Conservation (phyloP, 106 monocot species). For the Gastrodia elata region DNA sequence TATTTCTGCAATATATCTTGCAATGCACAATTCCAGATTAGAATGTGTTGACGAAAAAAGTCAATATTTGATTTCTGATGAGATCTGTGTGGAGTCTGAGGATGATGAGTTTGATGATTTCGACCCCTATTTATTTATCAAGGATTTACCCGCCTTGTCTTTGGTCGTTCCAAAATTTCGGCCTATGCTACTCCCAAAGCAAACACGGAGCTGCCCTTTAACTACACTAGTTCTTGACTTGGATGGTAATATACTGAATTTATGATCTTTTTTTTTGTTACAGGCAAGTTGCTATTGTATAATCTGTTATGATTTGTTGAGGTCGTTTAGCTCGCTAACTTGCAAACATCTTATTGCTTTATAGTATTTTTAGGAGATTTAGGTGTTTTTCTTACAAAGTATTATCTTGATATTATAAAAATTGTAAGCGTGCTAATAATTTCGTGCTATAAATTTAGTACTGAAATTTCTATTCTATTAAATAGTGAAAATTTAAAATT, state of each 20-base stretch:
- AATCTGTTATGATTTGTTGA: background rate
- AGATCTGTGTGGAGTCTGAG: constrained; percentile 49
- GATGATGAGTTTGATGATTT: constrained; percentile 89
- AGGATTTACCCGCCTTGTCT: constrained; percentile 75
- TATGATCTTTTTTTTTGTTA: background rate
- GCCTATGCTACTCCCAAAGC: constrained; percentile 78
- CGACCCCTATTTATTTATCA: constrained; percentile 92
- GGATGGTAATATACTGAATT: constrained; percentile 51
- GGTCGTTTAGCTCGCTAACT: no score
- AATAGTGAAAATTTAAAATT: no score
- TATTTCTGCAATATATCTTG: constrained; percentile 85
- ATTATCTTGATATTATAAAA: no score
- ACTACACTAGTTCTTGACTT: constrained; percentile 94
- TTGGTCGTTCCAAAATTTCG: constrained; percentile 83
- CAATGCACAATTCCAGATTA: constrained; percentile 85
- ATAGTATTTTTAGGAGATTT: no score
- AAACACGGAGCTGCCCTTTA: constrained; percentile 95
- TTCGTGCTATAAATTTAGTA: no score
- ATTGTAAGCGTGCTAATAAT: no score
- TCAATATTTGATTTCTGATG: constrained; percentile 60
- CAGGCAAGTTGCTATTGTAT: background rate
- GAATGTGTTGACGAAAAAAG: constrained; percentile 79
- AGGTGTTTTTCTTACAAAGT: no score
- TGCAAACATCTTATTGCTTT: no score
- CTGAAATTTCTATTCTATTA: no score